Evolutionary conservation across 2,329 filamentous ascomycete species (phyloP), one percentile per base, ranked within the genome.

Genomic region (Cercospora sp.): DNA sequence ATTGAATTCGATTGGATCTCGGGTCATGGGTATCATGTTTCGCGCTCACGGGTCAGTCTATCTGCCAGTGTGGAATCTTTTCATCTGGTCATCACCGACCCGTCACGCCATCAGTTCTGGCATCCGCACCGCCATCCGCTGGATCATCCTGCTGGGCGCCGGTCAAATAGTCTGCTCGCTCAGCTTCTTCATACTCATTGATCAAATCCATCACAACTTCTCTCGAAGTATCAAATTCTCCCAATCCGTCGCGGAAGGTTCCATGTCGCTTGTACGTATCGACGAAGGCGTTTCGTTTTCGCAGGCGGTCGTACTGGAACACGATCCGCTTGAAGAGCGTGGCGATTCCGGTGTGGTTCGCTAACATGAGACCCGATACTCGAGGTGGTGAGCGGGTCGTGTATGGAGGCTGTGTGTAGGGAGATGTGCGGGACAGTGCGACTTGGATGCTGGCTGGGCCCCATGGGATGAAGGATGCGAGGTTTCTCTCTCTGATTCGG

Each of bases 381-480:
- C 95, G 90, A 0, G 78, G 78, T 78, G 97, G 93, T 73, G 92
- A 93, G 83, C 95, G 96, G 57, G 93, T 90, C 45, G 97, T 91
- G 78, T 98, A 97, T 1, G 95, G 95, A 10, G 96, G 96, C 65
- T 93, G 91, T 51, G 97, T 91, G 77, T 99, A 98, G 1, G 96
- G 96, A 51, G 94, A 97, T 77, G 96, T 93, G 83, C 97, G 97
- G 2, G 95, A 97, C 70, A 99, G 82, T 3, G 95, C 96, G 12
- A 99, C 95, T 80, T 99, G 95, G 72, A 99, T 99, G 77, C 93
- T 96, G 30, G 95, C 95, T 0, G 95, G 95, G 0, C 95, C 95
- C 95, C 95, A 99, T 9, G 96, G 95, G 71, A 99, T 99, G 77
- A 99, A 99, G 0, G 93, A 96, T 9, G 95, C 96, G 64, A 99